Evolutionary conservation across 345 rosid species (phyloP).

Genomic region (Litchi chinensis): DNA sequence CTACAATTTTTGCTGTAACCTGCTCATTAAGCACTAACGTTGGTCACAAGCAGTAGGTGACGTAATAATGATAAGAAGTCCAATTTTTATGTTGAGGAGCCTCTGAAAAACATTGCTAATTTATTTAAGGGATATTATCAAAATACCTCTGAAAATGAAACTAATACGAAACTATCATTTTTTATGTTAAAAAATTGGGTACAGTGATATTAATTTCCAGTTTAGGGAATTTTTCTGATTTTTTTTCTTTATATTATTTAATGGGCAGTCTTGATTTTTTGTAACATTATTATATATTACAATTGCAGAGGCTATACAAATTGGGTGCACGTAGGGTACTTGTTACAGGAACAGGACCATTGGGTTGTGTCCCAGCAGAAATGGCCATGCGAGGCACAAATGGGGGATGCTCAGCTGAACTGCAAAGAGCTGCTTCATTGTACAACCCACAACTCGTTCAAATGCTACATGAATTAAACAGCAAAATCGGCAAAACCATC

Average conservation of each 20-base stretch:
- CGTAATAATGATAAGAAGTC: neutral
- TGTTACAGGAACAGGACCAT: slow-evolving; percentile 51
- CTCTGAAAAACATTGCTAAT: no score
- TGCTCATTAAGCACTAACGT: neutral
- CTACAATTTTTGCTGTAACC: neutral
- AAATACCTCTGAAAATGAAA: no score
- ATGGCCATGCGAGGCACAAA: slow-evolving; percentile 34
- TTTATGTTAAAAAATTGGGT: no score
- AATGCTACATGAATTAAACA: slow-evolving; percentile 32
- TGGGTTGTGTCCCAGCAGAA: slow-evolving; percentile 53
- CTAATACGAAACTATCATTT: no score
- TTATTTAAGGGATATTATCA: no score
- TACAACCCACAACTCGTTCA: slow-evolving; percentile 40
- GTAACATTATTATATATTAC: neutral
- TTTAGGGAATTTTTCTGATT: no score
- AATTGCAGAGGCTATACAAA: slow-evolving; percentile 33
- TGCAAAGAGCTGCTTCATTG: slow-evolving; percentile 40
- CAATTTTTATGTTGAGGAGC: no score
- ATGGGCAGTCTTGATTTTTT: no score
- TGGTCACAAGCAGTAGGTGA: neutral
- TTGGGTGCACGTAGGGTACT: slow-evolving; percentile 44
- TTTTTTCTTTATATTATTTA: no score
- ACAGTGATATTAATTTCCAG: no score
- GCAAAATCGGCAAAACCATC: slow-evolving; percentile 18
- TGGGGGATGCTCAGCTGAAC: slow-evolving; percentile 40